Percentiles rank a stretch among this genome's conserved stretches.
Evolutionary conservation across 352 stramenopile species (phyloP).

Genomic region (Pythium periplocum): DNA sequence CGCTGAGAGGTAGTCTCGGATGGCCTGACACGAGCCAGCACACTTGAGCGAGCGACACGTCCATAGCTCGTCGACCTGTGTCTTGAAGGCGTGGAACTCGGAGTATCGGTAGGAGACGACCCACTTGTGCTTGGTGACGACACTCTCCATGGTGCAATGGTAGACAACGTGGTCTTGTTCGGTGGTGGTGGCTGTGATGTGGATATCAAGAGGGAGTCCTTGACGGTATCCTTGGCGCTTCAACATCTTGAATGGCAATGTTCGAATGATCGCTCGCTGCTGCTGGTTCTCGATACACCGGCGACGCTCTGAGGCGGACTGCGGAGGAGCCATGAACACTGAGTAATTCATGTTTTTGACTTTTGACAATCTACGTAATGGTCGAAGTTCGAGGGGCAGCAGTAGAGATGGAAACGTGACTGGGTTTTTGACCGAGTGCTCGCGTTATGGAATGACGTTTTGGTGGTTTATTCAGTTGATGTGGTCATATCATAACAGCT

Average conservation of each 20-base stretch:
- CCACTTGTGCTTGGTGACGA: slow-evolving; percentile 42
- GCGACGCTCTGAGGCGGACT: background rate
- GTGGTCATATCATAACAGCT: no score
- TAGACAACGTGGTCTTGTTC: slow-evolving; percentile 41
- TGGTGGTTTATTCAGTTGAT: no score
- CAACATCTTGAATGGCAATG: slow-evolving; percentile 37
- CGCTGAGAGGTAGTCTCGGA: slow-evolving; percentile 49
- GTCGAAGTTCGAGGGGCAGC: no score
- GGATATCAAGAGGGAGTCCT: slow-evolving; percentile 42
- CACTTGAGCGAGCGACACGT: slow-evolving; percentile 56
- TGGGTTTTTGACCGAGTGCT: no score
- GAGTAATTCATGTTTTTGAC: no score
- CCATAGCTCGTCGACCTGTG: slow-evolving; percentile 38
- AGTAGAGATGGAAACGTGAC: no score
- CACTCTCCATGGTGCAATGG: slow-evolving; percentile 39
- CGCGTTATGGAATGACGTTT: no score
- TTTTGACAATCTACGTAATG: no score
- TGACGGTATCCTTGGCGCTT: background rate
- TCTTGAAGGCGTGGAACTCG: slow-evolving; percentile 52
- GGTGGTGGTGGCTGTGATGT: slow-evolving; percentile 27
- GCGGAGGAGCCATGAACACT: slow-evolving; percentile 9
- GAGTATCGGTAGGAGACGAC: slow-evolving; percentile 57
- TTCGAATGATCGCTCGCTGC: slow-evolving; percentile 10
- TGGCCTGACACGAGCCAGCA: slow-evolving; percentile 57
- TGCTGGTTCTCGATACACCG: slow-evolving; percentile 3